Conservation (phyloP, 1,139 yeast species). For the Entelexis paramagnoliae region DNA sequence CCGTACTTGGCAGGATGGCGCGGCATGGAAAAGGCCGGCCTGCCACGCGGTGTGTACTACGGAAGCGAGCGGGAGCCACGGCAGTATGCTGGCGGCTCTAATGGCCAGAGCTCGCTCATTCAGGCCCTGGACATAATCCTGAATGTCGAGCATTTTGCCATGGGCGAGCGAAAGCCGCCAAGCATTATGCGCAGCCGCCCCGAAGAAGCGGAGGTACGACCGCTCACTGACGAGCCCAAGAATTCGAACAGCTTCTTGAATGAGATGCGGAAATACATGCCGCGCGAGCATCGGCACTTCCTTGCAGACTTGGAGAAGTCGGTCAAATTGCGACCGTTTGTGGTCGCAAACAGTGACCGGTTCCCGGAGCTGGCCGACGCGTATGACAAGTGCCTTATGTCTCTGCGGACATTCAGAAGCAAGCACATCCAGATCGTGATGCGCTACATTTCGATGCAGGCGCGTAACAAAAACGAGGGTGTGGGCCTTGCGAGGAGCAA, state of each 20-base stretch:
- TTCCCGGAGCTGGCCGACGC: conserved; percentile 54
- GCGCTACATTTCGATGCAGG: conserved; percentile 71
- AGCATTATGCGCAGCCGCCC: conserved; percentile 4
- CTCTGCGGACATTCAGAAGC: conserved; percentile 80
- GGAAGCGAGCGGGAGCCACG: conserved; percentile 54
- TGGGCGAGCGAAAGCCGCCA: conserved; percentile 44
- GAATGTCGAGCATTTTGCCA: conserved; percentile 65
- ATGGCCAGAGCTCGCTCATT: conserved; percentile 83
- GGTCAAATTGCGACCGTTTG: conserved; percentile 56
- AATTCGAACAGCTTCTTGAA: conserved; percentile 54
- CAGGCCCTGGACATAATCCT: conserved; percentile 75
- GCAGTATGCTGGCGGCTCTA: conserved; percentile 77
- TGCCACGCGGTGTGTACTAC: conserved; percentile 67
- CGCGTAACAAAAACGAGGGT: conserved; percentile 32
- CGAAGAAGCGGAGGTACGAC: neutral
- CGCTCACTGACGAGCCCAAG: neutral
- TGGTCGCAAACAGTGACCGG: conserved; percentile 36
- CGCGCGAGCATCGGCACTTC: conserved; percentile 69
- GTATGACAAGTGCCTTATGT: conserved; percentile 83
- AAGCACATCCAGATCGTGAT: conserved; percentile 90
- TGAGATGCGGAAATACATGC: conserved; percentile 87
- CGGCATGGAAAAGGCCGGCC: conserved; percentile 79
- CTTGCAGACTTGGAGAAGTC: conserved; percentile 47
- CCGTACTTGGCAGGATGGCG: conserved; percentile 94
- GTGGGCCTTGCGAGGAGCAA: conserved; percentile 30